Evolutionary conservation across 2,329 filamentous ascomycete genomes (phyloP).

Genomic region (Shiraia sp.): DNA sequence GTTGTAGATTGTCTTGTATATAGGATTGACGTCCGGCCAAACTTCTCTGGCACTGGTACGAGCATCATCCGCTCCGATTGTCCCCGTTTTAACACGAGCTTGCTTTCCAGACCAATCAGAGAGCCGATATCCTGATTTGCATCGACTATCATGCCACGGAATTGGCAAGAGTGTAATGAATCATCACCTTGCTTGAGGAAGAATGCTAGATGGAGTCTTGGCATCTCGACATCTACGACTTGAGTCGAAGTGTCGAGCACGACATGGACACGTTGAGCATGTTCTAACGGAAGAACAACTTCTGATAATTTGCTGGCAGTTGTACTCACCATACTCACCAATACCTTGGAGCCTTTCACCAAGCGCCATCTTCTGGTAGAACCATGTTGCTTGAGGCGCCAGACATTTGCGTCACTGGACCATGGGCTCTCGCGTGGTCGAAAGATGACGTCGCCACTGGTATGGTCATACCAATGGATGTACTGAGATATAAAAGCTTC

Average conservation of each 20-base stretch:
- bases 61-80: slow-evolving; percentile 39
- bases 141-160: slow-evolving; percentile 27
- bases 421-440: slow-evolving; percentile 11
- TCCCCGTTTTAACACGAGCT: slow-evolving; percentile 13
- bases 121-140: slow-evolving; percentile 20
- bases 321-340: slow-evolving; percentile 15
- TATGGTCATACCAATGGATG: slow-evolving; percentile 32
- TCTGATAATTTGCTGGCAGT: slow-evolving; percentile 12
- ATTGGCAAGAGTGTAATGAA: slow-evolving; percentile 22
- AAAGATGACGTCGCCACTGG: slow-evolving; percentile 14
- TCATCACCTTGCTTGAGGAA: slow-evolving; percentile 1
- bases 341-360: not conserved
- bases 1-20: slow-evolving; percentile 1
- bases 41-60: slow-evolving; percentile 26
- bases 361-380: slow-evolving; percentile 17
- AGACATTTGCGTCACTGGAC: slow-evolving; percentile 5
- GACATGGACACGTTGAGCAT: slow-evolving; percentile 18
- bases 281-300: slow-evolving; percentile 22
- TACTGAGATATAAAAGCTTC: slow-evolving; percentile 20
- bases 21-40: slow-evolving; percentile 9
- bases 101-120: slow-evolving; percentile 26
- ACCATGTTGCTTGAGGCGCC: slow-evolving; percentile 17
- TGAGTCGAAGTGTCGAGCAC: slow-evolving; percentile 3
- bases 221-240: slow-evolving; percentile 15
- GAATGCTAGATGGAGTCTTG: slow-evolving; percentile 11